Base-by-base conservation (phyloP, 2,329 filamentous ascomycete genomes). In the Exophiala dermatitidis region DNA sequence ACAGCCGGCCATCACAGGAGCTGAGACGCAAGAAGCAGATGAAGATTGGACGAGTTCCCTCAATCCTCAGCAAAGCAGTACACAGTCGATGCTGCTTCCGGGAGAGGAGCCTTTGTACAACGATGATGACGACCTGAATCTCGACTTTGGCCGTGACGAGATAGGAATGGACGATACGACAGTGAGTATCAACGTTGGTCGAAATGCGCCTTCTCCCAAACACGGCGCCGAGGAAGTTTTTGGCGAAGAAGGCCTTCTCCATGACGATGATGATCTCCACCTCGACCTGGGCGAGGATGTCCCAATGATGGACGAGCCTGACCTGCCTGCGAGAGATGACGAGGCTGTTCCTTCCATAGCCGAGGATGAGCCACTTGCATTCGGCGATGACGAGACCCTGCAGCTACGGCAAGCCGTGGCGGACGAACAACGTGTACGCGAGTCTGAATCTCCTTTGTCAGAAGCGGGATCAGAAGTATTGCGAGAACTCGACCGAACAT, bases 121-220 rank as follows among this genome's bases (percentile, higher is more conserved):
- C 60, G 86, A 88, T 64, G 86, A 88, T 64, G 76, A 89, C 49
- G 85, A 86, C 51, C 76, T 89, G 30, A 80, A 87, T 60, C 73
- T 91, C 51, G 85, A 89, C 63, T 83, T 90, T 62, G 85, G 85
- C 57, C 75, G 78, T 54, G 77, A 79, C 30, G 74, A 81, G 56
- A 75, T 80, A 58, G 84, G 83, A 61, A 74, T 89, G 60, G 79
- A 89, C 56, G 81, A 79, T 33, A 79, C 82, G 48, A 71, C 76
- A 51, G 71, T 75, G 56, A 93, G 84, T 64, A 84, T 96, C 54
- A 93, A 98, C 83, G 78, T 89, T 63, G 93, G 91, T 65, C 86
- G 91, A 83, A 85, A 95, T 62, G 90, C 87, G 19, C 84, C 87
- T 3, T 77, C 81, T 10, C 76, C 85, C 28, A 77, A 81, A 43